phyloP scores from a whole-genome alignment of 2,329 filamentous ascomycete species.

The Claviceps sp. region DNA sequence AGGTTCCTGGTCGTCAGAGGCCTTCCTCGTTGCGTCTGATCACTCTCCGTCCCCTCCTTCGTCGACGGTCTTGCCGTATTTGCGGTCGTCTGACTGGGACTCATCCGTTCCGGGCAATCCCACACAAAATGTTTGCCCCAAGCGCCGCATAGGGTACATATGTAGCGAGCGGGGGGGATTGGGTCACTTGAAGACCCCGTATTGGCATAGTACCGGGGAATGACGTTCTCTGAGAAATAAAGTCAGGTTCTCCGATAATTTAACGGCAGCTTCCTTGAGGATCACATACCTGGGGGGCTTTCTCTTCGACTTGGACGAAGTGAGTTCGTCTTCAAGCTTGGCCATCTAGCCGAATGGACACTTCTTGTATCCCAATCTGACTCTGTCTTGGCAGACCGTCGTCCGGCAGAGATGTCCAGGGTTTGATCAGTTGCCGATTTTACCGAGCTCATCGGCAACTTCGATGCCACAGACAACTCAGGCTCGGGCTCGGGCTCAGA shows the following conservation, averaged over 20 bases:
- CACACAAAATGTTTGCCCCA: conserved; percentile 2
- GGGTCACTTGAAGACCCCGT: not conserved
- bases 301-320: not conserved
- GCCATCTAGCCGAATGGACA: not conserved
- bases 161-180: conserved; percentile 1
- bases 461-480: too few relatives aligned
- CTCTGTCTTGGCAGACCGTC: not conserved
- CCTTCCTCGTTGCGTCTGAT: not conserved
- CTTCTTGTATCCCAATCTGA: not conserved
- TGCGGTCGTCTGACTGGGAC: not conserved
- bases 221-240: not conserved
- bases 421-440: not conserved
- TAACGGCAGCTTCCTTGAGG: not conserved
- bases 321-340: not conserved
- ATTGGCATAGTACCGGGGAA: not conserved
- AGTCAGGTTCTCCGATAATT: not conserved
- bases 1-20: not conserved
- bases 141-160: conserved; percentile 2
- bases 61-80: not conserved
- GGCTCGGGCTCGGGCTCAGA: too few relatives aligned
- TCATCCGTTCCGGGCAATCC: not conserved
- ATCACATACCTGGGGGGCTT: not conserved
- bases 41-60: not conserved
- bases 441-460: not conserved
- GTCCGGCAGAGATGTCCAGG: not conserved